Percentiles rank a stretch among this genome's conserved stretches.
Conservation (phyloP, 306 rosid species). For the Corylus heterophylla region DNA sequence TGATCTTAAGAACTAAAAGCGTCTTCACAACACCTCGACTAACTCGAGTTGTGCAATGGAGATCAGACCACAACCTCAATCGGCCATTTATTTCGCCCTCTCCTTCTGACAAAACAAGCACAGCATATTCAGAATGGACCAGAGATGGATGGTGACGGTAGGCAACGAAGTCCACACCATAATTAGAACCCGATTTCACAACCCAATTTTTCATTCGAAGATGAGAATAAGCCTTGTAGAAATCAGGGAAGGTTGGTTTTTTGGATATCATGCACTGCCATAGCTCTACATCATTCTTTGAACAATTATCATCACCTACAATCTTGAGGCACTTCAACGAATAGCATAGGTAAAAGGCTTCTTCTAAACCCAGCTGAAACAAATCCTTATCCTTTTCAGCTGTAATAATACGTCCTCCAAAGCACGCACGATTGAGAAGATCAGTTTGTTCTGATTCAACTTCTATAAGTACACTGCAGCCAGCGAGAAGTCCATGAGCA, state of each 20-base stretch:
- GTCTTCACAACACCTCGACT: conserved; percentile 72
- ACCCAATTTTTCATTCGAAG: conserved; percentile 77
- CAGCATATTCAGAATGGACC: conserved; percentile 78
- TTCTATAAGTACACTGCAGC: conserved; percentile 41
- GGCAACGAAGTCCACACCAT: conserved; percentile 70
- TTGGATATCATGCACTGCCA: conserved; percentile 58
- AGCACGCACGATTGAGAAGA: conserved; percentile 59
- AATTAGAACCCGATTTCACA: conserved; percentile 66
- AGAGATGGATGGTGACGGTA: conserved; percentile 74
- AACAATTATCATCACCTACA: conserved; percentile 17
- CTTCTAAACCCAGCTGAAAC: conserved; percentile 68
- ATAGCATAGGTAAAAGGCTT: conserved; percentile 65
- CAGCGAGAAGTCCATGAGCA: conserved; percentile 50
- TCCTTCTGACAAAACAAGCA: conserved; percentile 58
- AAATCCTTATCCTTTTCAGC: conserved; percentile 53
- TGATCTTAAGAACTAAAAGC: conserved; percentile 50
- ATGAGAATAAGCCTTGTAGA: conserved; percentile 66
- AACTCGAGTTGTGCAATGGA: conserved; percentile 62
- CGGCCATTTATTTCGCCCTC: conserved; percentile 43
- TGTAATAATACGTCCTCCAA: conserved; percentile 51
- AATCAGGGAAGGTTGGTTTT: conserved; percentile 50
- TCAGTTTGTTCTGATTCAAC: conserved; percentile 53
- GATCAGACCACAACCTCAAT: conserved; percentile 73
- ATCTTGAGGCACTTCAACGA: conserved; percentile 68
- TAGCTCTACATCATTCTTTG: conserved; percentile 43